A percentile compares a stretch with the other conserved stretches of the same genome.
Conservation (phyloP, 2,329 filamentous ascomycete species). For the Cladobotryum mycophilum region DNA sequence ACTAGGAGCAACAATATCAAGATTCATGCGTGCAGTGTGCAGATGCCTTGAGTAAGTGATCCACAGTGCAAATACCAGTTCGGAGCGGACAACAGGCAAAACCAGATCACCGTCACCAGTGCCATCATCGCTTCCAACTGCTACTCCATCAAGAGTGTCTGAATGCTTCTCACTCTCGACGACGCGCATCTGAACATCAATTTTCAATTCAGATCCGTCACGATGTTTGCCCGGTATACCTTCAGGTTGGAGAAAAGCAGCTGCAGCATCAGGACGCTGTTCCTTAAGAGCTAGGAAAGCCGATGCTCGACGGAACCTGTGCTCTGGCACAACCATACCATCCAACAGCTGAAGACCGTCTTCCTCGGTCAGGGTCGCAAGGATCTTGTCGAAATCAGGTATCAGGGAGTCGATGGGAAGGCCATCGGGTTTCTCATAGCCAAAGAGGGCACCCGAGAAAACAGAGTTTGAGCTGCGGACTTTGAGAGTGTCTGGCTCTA, state of each 20-base stretch:
- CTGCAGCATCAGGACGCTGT: conserved; percentile 69
- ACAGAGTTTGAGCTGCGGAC: conserved; percentile 93
- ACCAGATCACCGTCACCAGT: conserved; percentile 31
- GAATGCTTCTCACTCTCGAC: conserved; percentile 77
- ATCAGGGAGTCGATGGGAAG: conserved; percentile 73
- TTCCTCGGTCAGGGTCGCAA: conserved; percentile 76
- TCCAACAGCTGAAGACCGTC: conserved; percentile 79
- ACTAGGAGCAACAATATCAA: conserved; percentile 52
- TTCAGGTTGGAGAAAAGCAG: conserved; percentile 75
- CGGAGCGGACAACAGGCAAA: conserved; percentile 51
- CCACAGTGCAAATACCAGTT: conserved; percentile 93
- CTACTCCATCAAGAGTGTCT: conserved; percentile 58
- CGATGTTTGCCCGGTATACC: conserved; percentile 81
- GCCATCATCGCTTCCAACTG: conserved; percentile 46
- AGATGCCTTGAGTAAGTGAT: conserved; percentile 93
- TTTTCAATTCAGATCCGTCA: conserved; percentile 85
- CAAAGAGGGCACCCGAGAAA: conserved; percentile 88
- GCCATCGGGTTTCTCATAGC: conserved; percentile 77
- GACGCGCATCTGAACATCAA: conserved; percentile 94
- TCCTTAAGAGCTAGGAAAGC: conserved; percentile 79
- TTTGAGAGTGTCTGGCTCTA: conserved; percentile 69
- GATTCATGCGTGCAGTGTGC: conserved; percentile 54
- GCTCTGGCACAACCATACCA: conserved; percentile 94
- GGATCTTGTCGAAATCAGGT: conserved; percentile 77
- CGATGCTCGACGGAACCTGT: conserved; percentile 85